These are phyloP conservation scores for Byssothecium circinans DNA, from an alignment of 2,329 filamentous ascomycete species.

Conservation along the genomic window DNA sequence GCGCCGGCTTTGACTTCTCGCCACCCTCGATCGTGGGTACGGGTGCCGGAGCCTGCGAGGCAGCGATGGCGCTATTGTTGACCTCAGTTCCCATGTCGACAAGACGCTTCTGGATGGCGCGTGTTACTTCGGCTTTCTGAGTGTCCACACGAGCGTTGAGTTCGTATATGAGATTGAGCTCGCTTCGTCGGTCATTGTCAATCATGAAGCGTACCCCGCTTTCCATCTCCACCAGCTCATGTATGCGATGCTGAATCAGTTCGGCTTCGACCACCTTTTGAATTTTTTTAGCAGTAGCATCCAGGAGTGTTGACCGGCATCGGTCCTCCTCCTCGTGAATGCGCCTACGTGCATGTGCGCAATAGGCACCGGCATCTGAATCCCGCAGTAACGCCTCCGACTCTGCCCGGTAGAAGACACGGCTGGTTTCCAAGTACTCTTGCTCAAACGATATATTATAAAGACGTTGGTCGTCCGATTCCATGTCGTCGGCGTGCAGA, in stretches of 20 bases:
- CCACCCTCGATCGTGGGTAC: slow-evolving; percentile 50
- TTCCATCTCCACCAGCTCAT: slow-evolving; percentile 81
- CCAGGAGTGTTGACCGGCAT: slow-evolving; percentile 78
- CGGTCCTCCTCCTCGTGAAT: slow-evolving; percentile 80
- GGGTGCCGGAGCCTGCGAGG: slow-evolving; percentile 56
- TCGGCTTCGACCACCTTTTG: slow-evolving; percentile 76
- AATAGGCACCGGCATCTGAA: slow-evolving; percentile 79
- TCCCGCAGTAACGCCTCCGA: slow-evolving; percentile 73
- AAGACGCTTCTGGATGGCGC: slow-evolving; percentile 72
- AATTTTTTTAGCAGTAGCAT: slow-evolving; percentile 72
- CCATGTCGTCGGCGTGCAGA: slow-evolving; percentile 78
- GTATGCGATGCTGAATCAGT: slow-evolving; percentile 75
- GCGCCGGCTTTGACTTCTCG: slow-evolving; percentile 49
- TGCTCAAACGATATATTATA: slow-evolving; percentile 84
- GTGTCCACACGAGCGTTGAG: slow-evolving; percentile 77
- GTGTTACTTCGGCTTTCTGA: slow-evolving; percentile 70
- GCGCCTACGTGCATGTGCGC: slow-evolving; percentile 72
- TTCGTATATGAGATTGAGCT: slow-evolving; percentile 78
- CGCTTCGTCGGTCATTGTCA: slow-evolving; percentile 79
- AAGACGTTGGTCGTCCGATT: slow-evolving; percentile 76
- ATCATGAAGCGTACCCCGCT: slow-evolving; percentile 89
- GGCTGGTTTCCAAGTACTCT: slow-evolving; percentile 71
- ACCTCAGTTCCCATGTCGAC: slow-evolving; percentile 80
- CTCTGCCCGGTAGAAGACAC: slow-evolving; percentile 73
- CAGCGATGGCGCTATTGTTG: slow-evolving; percentile 66